Base-by-base conservation (phyloP, 495 filamentous ascomycete species). In the Aspergillus steynii region DNA sequence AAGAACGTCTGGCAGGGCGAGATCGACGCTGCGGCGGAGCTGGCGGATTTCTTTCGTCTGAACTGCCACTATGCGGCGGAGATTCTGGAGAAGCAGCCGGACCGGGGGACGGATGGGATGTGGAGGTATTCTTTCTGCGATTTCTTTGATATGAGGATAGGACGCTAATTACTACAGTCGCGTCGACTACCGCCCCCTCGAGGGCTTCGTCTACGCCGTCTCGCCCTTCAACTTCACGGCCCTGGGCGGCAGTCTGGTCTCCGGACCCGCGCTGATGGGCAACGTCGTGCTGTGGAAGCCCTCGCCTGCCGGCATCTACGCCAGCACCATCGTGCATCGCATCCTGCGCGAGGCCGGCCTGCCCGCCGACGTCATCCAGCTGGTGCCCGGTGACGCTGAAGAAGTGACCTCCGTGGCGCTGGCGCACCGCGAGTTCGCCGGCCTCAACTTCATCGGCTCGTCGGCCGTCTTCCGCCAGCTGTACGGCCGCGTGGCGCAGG, bases 1-100 rank as follows among this genome's bases (percentile, higher is more conserved):
- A 98, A 98, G 82, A 97, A 96, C 70, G 89, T 90, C 25, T 97
- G 93, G 92, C 94, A 98, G 71, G 94, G 90, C 50, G 94, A 98
- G 81, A 97, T 97, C 63, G 94, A 98, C 76, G 87, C 93, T 26
- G 93, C 93, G 2, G 93, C 94, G 1, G 94, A 98, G 74, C 75
- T 96, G 57, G 88, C 86, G 58, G 93, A 98, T 71, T 98, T 98
- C 77, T 80, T 97, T 56, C 83, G 89, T 58, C 92, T 91, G 76
- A 93, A 90, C 72, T 89, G 90, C 60, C 82, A 88, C 63, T 91
- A 84, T 67, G 90, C 89, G 12, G 86, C 90, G 60, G 87, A 92
- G 73, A 72, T 93, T 46, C 87, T 91, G 66, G 85, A 86, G 55
- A 85, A 86, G 66, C 90, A 93, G 72, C 90, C 90, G 76, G 88